Percentiles rank a stretch among this genome's conserved stretches.
These are phyloP conservation scores for Alloascoidea hylecoeti DNA, from an alignment of 805 yeast species.

Conservation along the genomic window DNA sequence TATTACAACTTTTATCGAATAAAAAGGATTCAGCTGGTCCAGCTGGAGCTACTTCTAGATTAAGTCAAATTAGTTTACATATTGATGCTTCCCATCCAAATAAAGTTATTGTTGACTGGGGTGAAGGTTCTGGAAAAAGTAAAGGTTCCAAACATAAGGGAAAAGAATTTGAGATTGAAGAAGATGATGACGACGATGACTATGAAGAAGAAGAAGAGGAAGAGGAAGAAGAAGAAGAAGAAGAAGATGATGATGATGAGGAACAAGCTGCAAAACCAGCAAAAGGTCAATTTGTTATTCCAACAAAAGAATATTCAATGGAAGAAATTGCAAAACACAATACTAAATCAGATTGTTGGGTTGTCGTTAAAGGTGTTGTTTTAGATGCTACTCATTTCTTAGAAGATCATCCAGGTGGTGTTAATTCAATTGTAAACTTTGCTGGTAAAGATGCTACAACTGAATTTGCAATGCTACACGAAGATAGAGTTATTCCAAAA, in stretches of 20 bases:
- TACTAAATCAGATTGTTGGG: constrained; percentile 74
- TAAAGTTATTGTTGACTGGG: constrained; percentile 21
- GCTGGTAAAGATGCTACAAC: constrained; percentile 36
- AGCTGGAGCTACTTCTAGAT: constrained; percentile 11
- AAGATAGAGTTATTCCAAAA: constrained; percentile 35
- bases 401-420: constrained; percentile 49
- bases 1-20: constrained; percentile 18
- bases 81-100: constrained; percentile 24
- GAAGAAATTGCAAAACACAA: constrained; percentile 59
- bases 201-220: constrained; percentile 6
- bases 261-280: constrained; percentile 7
- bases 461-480: constrained; percentile 38
- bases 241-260: constrained; percentile 8
- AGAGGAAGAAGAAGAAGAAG: constrained; percentile 6
- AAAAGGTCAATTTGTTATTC: constrained; percentile 21
- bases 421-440: constrained; percentile 32
- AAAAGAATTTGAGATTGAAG: constrained; percentile 5
- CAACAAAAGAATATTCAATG: constrained; percentile 24
- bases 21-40: constrained; percentile 12
- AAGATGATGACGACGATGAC: constrained; percentile 3
- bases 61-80: constrained; percentile 25
- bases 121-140: constrained; percentile 8
- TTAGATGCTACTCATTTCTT: constrained; percentile 62
- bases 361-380: constrained; percentile 69
- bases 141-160: constrained; percentile 4